A percentile compares a stretch with the other conserved stretches of the same genome.
Evolutionary conservation across 225 moss, liverwort and hornwort species (phyloP).

Genomic region (Sphagnum tenellum): DNA sequence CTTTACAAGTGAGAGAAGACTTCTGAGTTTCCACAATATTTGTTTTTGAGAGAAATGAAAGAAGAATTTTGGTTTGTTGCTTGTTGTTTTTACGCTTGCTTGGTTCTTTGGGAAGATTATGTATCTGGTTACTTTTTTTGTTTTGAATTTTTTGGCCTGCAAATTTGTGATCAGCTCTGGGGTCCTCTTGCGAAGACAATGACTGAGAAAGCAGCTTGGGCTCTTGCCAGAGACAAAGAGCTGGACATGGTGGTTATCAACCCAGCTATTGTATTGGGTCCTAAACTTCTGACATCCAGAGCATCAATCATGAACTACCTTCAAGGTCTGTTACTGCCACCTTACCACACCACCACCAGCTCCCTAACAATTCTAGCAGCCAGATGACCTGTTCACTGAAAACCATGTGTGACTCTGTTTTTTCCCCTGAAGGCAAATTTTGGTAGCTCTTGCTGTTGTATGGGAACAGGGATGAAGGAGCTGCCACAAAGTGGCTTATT

Average conservation of each 20-base stretch:
- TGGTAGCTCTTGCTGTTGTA: not conserved
- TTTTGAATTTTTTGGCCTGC: too few species aligned
- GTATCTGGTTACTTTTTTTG: too few species aligned
- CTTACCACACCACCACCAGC: too few species aligned
- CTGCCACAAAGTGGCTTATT: slow-evolving; percentile 18
- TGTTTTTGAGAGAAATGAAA: too few species aligned
- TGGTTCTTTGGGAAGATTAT: too few species aligned
- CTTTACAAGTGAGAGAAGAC: too few species aligned
- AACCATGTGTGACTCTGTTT: not conserved
- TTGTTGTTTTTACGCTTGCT: too few species aligned
- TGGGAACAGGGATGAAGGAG: not conserved
- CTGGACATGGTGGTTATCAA: slow-evolving; percentile 49
- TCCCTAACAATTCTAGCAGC: too few species aligned
- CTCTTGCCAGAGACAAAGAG: slow-evolving; percentile 36
- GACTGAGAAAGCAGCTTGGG: slow-evolving; percentile 41
- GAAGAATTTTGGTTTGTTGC: too few species aligned
- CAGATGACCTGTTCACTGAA: not conserved
- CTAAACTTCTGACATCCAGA: not conserved
- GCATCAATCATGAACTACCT: slow-evolving; percentile 15
- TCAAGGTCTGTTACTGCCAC: not conserved
- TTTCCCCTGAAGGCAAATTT: too few species aligned
- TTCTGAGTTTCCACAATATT: too few species aligned
- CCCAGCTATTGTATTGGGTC: slow-evolving; percentile 34
- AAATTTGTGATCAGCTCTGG: slow-evolving; percentile 20
- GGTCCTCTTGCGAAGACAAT: slow-evolving; percentile 38